A percentile compares a stretch with the other conserved stretches of the same genome.
phyloP scores from a whole-genome alignment of 1,284 basidiomycete genomes.

The Ganoderma sinense region DNA sequence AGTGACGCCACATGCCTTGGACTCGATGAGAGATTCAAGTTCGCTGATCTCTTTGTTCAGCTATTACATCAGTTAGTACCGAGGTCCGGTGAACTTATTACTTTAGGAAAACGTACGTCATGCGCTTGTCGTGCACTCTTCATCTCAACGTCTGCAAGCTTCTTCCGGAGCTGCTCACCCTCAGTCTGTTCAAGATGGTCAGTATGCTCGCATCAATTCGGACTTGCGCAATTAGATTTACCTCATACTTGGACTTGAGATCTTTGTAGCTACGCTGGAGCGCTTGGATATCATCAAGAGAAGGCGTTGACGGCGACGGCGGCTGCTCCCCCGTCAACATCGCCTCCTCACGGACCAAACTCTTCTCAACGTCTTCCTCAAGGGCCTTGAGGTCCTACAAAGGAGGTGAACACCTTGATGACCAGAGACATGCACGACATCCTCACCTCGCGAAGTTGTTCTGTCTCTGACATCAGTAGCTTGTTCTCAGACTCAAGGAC shows the following conservation, averaged over 20 bases:
- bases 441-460: conserved; percentile 78
- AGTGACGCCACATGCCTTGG: conserved; percentile 67
- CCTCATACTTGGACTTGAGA: conserved; percentile 63
- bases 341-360: conserved; percentile 59
- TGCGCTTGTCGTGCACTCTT: conserved; percentile 75
- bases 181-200: conserved; percentile 54
- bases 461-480: conserved; percentile 74
- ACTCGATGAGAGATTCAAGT: conserved; percentile 88
- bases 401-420: not conserved
- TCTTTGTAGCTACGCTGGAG: conserved; percentile 55
- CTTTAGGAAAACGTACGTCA: conserved; percentile 59
- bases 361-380: conserved; percentile 80
- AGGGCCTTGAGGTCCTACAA: conserved; percentile 72
- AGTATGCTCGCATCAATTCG: not conserved
- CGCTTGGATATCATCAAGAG: conserved; percentile 43
- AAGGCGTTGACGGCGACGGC: conserved; percentile 30
- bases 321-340: conserved; percentile 44
- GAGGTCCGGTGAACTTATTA: not conserved
- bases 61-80: conserved; percentile 45
- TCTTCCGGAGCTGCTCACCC: conserved; percentile 74
- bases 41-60: conserved; percentile 92
- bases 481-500: conserved; percentile 81
- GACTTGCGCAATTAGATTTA: conserved; percentile 33
- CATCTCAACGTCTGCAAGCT: conserved; percentile 72
- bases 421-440: not conserved